Base-by-base conservation (phyloP, 495 filamentous ascomycete genomes). In the Xylaria grammica region DNA sequence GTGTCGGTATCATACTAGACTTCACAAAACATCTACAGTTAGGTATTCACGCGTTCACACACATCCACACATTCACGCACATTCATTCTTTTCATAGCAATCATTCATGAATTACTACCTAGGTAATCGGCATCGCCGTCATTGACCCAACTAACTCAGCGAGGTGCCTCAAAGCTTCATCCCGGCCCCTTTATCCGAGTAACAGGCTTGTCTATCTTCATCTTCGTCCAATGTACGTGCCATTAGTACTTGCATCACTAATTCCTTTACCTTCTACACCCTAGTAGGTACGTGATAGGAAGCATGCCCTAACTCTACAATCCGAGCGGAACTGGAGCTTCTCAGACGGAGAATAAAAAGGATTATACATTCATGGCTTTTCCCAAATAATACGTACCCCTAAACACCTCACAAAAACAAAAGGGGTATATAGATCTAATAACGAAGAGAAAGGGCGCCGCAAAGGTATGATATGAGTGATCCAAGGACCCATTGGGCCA, bases 351-450 rank as follows among this genome's bases (percentile, higher is more conserved):
- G 63, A 67, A 70, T 55, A 40, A 65, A 67, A 58, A 22, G 59
- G 66, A 72, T 72, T 71, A 76, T 70, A 72, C 64, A 62, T 60
- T 49, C 72, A 74, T 61, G 49, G 64, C 69, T 72, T 73, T 48
- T 74, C 74, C 72, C 69, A 63, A 65, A 52, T 60, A 51, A 45
- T 62, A 67, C 53, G 51, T 56, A 42, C 62, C 34, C 65, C 69
- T 51, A 72, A 75, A 73, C 68, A 72, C 70, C 65, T 62, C 49
- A 54, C 19, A 62, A 56, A 68, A 64, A 65, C 68, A 68, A 66
- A 58, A 70, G 66, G 78, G 76, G 76, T 81, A 81, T 79, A 78
- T 78, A 72, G 68, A 74, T 77, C 69, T 62, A 72, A 75, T 67
- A 76, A 74, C 63, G 77, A 79, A 70, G 62, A 67, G 73, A 79